Evolutionary conservation across 2,329 filamentous ascomycete species (phyloP), one percentile per base, ranked within the genome.

Genomic region (Fusarium nodosum): DNA sequence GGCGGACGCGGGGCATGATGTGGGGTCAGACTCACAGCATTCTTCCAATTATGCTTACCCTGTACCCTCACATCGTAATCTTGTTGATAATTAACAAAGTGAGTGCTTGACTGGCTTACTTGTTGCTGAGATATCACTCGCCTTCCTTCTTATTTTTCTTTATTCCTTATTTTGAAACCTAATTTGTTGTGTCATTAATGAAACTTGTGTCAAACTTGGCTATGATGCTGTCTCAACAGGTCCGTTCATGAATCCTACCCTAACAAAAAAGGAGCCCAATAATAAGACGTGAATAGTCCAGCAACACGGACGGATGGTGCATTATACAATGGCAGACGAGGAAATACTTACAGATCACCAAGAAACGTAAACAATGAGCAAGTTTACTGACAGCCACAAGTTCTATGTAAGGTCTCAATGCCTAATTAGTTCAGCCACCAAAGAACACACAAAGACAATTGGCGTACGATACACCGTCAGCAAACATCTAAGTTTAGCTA

Each of bases 1-100:
- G 72, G 72, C 64, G 57, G 59, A 56, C 56, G 72, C 56, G 72
- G 72, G 72, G 73, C 66, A 65, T 52, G 38, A 50, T 69, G 66
- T 70, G 66, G 66, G 61, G 62, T 56, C 39, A n/a, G 26, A 38
- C 48, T 11, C 26, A 9, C 26, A 15, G 48, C 41, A 36, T 31
- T 39, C 33, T 2, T 12, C 1, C 15, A 7, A 48, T 12, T 1
- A 7, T 3, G 18, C 30, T 18, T 69, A 69, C 66, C 66, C 66
- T 70, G 44, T 31, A 69, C 9, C 18, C 6, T 9, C 7, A 10
- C 5, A n/a, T 53, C 12, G n/a, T 10, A 20, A 22, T 57, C n/a
- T 7, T 12, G 12, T 33, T n/a, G 6, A 28, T 3, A 10, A 30
- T 41, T 16, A 9, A 28, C 7, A 22, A 15, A 22, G 20, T n/a